These are phyloP conservation scores for Diaporthe nobilis DNA, from an alignment of 2,329 filamentous ascomycete genomes.

Conservation along the genomic window DNA sequence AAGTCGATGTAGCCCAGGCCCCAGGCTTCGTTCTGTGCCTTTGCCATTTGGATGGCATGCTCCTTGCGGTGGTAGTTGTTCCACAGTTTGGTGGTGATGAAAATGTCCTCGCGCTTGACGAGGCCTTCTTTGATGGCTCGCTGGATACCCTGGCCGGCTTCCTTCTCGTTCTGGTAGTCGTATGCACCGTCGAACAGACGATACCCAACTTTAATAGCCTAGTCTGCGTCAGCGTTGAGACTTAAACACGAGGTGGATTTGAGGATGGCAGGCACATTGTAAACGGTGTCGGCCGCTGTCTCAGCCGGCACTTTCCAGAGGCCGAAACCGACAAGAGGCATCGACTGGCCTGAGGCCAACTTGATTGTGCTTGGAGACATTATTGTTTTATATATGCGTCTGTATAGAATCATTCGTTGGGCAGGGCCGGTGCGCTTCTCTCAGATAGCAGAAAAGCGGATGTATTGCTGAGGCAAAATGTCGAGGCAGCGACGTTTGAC, in stretches of 20 bases:
- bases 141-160: neutral
- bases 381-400: neutral
- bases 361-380: constrained; percentile 3
- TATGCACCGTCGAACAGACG: constrained; percentile 1
- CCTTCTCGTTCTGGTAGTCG: constrained; percentile 14
- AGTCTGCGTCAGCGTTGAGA: neutral
- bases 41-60: constrained; percentile 8
- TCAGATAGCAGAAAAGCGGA: neutral
- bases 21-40: constrained; percentile 2
- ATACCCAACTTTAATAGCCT: constrained; percentile 7
- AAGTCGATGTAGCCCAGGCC: constrained; percentile 9
- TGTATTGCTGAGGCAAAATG: neutral
- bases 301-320: constrained; percentile 11
- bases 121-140: constrained; percentile 1
- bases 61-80: constrained; percentile 2
- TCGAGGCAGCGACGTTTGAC: neutral
- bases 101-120: constrained; percentile 10
- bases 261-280: neutral
- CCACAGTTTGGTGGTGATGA: constrained; percentile 13
- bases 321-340: neutral
- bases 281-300: constrained; percentile 6
- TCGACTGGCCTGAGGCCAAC: constrained; percentile 6
- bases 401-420: neutral
- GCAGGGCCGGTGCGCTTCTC: neutral
- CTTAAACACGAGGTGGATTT: neutral